Evolutionary conservation across 176 grass and related monocot species (phyloP).

Genomic region (Zoysia japonica): DNA sequence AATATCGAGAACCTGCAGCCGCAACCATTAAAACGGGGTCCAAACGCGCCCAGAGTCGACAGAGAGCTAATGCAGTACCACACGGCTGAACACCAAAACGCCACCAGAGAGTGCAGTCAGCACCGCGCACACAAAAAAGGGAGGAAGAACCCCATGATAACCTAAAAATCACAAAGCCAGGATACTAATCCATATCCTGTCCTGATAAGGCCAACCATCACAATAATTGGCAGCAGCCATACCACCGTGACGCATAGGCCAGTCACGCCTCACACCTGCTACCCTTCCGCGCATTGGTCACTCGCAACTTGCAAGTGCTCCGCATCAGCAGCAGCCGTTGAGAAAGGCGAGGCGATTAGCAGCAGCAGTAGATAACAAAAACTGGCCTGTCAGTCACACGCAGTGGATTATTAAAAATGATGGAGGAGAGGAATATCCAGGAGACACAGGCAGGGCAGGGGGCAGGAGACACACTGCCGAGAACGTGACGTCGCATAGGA

Average conservation of each 20-base stretch:
- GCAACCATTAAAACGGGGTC: too few species aligned
- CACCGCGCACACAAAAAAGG: neutral
- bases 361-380: neutral
- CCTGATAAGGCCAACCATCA: slow-evolving; percentile 1
- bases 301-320: neutral
- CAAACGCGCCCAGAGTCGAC: neutral
- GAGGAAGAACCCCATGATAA: slow-evolving; percentile 19
- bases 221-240: slow-evolving; percentile 4
- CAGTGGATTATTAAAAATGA: neutral
- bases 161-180: neutral
- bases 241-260: neutral
- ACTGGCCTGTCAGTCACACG: neutral
- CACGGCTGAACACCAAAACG: slow-evolving; percentile 10
- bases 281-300: neutral
- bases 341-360: neutral
- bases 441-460: neutral
- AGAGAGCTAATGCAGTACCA: neutral
- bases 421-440: slow-evolving; percentile 9
- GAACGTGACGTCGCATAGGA: neutral
- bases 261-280: neutral
- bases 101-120: neutral
- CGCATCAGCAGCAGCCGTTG: neutral
- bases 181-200: neutral
- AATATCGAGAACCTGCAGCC: too few species aligned
- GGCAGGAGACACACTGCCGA: neutral